Base-by-base conservation (phyloP, 345 rosid genomes). In the Arabis alpina region DNA sequence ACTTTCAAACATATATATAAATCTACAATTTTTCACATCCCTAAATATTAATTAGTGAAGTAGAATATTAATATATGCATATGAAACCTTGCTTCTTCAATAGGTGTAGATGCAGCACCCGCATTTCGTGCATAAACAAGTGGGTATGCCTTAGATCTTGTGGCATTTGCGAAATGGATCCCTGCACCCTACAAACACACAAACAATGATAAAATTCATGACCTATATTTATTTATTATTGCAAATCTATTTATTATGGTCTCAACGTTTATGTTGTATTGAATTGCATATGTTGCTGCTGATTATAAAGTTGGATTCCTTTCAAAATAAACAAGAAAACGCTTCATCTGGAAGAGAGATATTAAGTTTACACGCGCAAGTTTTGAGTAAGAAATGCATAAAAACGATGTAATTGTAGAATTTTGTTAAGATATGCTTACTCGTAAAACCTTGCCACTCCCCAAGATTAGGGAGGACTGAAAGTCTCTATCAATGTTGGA, bases 151-250 rank as follows among this genome's bases (percentile, higher is more conserved):
- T 72, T 70, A 2, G 84, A 72, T 43, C 73, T 56, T 19, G 86
- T 80, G 13, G 81, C 84, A 60, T 85, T 87, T 3, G 89, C 81
- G 61, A 88, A 80, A 72, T 73, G 82, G 47, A 91, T 85, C 71
- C 89, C 89, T 28, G 85, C 74, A 27, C 97, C 97, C 97, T 91
- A 30, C 24, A 10, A 60, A 42, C 13, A 37, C 43, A 25, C 42
- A 63, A 34, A 4, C 16, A 64, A 15, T 23, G 2, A 12, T 40
- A 36, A 36, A 85, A 65, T 63, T 66, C 7, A 37, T 58, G 70
- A 0, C 8, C 79, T 37, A 84, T 81, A 47, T 73, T 83, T 47
- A 25, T 19, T 19, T 19, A 11, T 39, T 11, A 52, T 27, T 13
- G 2, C 10, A 9, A 50, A 6, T 2, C 24, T 3, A 15, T 45